Conservation (phyloP, 164 flowering plant genomes). For the Vitis amurensis region DNA sequence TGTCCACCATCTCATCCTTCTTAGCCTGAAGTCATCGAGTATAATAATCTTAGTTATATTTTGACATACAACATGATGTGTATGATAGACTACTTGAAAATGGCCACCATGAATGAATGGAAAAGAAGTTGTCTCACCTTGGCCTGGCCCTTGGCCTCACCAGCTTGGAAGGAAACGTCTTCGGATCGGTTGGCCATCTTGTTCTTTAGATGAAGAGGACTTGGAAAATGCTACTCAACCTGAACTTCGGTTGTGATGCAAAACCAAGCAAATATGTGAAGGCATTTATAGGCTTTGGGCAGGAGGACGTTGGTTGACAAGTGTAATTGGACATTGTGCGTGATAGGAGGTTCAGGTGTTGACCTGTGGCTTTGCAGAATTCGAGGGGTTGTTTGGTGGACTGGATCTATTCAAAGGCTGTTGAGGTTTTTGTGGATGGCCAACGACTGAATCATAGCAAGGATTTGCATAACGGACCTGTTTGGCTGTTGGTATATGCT, state of each 20-base stretch:
- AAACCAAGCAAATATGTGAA: not conserved
- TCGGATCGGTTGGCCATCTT: slow-evolving; percentile 4
- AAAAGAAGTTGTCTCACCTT: not conserved
- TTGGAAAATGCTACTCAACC: too few species aligned
- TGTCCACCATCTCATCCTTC: slow-evolving; percentile 9
- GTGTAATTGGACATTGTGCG: not conserved
- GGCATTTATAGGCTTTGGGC: not conserved
- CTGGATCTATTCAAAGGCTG: slow-evolving; percentile 1
- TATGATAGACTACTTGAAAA: too few species aligned
- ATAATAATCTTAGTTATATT: not conserved
- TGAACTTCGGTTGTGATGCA: not conserved
- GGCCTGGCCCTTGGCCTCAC: slow-evolving; percentile 12
- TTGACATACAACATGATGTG: not conserved
- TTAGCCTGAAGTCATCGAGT: not conserved
- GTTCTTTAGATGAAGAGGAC: not conserved
- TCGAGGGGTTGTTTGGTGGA: not conserved
- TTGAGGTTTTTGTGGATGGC: not conserved
- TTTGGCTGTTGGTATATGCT: not conserved
- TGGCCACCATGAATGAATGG: too few species aligned
- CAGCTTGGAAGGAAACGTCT: slow-evolving; percentile 5
- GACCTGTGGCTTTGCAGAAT: not conserved
- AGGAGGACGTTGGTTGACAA: not conserved
- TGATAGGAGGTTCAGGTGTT: too few species aligned
- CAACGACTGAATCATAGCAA: not conserved
- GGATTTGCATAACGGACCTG: not conserved